Base-by-base conservation (phyloP, 2,329 filamentous ascomycete species). In the Pseudopithomyces chartarum region DNA sequence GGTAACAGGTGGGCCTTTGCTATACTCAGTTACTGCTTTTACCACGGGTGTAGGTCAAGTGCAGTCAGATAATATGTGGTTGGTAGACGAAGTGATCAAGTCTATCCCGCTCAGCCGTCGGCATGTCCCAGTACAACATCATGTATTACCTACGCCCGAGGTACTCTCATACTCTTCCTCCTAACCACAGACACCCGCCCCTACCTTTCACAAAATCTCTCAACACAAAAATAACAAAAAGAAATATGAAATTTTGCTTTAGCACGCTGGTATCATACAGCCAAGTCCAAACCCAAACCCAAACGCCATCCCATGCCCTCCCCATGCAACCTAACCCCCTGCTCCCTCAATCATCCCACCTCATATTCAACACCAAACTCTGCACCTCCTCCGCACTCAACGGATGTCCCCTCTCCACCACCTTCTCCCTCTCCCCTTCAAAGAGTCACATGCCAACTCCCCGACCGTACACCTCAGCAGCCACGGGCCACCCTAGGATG, bases 401-500 rank as follows among this genome's bases (percentile, higher is more conserved):
- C 10, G 61, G 45, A 8, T 52, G 54, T 20, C 56, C 43, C 23
- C 48, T 50, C 32, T 36, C 11, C 1, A 54, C 38, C 5, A 19
- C 3, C 20, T 47, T 38, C 12, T 44, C 46, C 26, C 64, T 47
- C 46, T 65, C 63, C 8, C 60, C 58, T 59, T 65, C 56, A 45
- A 57, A 61, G 34, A 72, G 67, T 74, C 71, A 75, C 64, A 75
- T 65, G 20, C 58, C 65, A 2, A 58, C 59, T n/a, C 1, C 11
- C 64, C 64, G 42, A 70, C 70, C 66, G 42, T 63, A 57, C 51
- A 60, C 62, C 20, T 61, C 61, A 5, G 65, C 67, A 2, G 63
- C 69, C 10, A 75, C 34, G 0, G 74, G 74, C 73, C 73, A 76
- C 23, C 69, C 71, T 13, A 76, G 64, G 3, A 75, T 56, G 3